These are phyloP conservation scores for Sugiyamaella novakii DNA, from an alignment of 1,139 yeast species.

Conservation along the genomic window DNA sequence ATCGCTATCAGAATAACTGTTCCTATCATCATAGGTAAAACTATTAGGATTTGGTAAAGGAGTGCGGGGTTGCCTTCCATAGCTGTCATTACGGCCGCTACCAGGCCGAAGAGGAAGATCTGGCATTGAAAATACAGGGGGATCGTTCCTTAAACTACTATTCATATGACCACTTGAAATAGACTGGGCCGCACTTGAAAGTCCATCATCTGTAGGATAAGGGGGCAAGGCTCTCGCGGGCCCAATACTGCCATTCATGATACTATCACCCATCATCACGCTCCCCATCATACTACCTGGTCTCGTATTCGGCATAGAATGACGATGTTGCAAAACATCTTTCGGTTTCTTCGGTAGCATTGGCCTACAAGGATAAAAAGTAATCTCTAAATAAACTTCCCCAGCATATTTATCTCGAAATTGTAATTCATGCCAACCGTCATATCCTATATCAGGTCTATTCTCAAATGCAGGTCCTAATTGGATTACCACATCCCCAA, in stretches of 20 bases:
- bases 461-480: constrained; percentile 66
- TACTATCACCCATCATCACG: background rate
- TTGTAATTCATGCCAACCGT: constrained; percentile 76
- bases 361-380: constrained; percentile 65
- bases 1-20: background rate
- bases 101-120: constrained; percentile 13
- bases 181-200: background rate
- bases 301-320: background rate
- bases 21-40: constrained; percentile 4
- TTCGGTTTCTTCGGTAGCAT: constrained; percentile 31
- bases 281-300: background rate
- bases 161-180: background rate
- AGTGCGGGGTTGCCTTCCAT: background rate
- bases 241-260: background rate
- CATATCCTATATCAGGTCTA: constrained; percentile 73
- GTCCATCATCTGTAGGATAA: constrained; percentile 8
- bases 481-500: constrained; percentile 81
- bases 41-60: constrained; percentile 4
- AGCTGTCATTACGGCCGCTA: background rate
- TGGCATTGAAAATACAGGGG: constrained; percentile 7
- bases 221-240: constrained; percentile 18
- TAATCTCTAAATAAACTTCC: constrained; percentile 84
- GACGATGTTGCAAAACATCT: background rate
- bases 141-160: background rate
- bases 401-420: constrained; percentile 83